Evolutionary conservation across 108 stramenopile species (phyloP).

Genomic region (Skeletonema menzelii): DNA sequence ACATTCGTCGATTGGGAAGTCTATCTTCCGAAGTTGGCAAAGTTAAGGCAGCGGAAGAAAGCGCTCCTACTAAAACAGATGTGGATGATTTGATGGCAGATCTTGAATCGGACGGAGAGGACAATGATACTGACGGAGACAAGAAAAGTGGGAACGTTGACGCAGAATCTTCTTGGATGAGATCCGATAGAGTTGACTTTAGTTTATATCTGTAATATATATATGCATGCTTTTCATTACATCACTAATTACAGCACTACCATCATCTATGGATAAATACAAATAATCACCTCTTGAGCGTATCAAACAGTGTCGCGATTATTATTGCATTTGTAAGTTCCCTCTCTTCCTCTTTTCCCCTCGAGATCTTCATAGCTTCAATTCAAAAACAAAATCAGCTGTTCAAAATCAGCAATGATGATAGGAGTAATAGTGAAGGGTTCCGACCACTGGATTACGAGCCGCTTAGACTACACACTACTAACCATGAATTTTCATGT

Average conservation of each 20-base stretch:
- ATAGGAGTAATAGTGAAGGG: too few species aligned
- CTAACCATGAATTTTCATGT: neutral
- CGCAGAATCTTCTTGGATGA: conserved; percentile 34
- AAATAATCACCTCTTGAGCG: too few species aligned
- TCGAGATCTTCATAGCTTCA: too few species aligned
- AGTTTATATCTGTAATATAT: conserved; percentile 21
- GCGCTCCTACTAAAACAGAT: conserved; percentile 5
- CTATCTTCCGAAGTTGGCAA: neutral
- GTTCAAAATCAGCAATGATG: too few species aligned
- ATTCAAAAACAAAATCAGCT: too few species aligned
- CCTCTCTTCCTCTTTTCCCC: too few species aligned
- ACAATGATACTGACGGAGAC: conserved; percentile 47
- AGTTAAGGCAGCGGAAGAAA: neutral
- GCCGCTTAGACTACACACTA: neutral
- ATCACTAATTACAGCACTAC: neutral
- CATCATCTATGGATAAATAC: neutral
- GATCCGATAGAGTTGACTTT: conserved; percentile 50
- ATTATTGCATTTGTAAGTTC: too few species aligned
- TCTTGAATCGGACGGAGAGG: conserved; percentile 62
- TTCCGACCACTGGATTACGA: too few species aligned
- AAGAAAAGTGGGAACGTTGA: neutral
- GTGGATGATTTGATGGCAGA: conserved; percentile 80
- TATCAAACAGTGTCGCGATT: too few species aligned
- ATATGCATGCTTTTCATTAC: neutral
- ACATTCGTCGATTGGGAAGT: conserved; percentile 55